A percentile compares a stretch with the other conserved stretches of the same genome.
Evolutionary conservation across 768 basidiomycete species (phyloP).

Genomic region (Mycena belliarum): DNA sequence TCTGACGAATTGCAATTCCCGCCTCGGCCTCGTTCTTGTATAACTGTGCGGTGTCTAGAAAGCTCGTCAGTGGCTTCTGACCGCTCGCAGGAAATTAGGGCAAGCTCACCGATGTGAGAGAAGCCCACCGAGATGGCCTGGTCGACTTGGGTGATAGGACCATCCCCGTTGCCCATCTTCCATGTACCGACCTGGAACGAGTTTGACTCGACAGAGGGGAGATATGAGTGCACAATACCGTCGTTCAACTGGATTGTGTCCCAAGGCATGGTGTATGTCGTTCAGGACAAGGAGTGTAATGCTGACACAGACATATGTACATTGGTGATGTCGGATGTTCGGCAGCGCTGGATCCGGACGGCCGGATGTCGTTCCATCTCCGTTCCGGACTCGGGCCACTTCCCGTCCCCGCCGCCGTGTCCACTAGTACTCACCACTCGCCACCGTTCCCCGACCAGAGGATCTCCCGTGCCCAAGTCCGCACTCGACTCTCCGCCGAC

Average conservation of each 20-base stretch:
- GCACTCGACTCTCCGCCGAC: too few species aligned
- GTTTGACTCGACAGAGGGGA: neutral
- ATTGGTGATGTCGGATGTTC: too few species aligned
- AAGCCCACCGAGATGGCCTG: conserved; percentile 65
- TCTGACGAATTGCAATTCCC: conserved; percentile 54
- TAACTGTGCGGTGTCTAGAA: conserved; percentile 57
- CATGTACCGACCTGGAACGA: conserved; percentile 56
- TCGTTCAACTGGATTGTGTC: conserved; percentile 57
- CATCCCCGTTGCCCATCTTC: conserved; percentile 60
- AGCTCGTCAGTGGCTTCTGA: neutral
- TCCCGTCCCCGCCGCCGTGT: too few species aligned
- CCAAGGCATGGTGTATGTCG: conserved; percentile 63
- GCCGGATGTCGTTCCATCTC: too few species aligned
- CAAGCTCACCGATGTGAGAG: conserved; percentile 55
- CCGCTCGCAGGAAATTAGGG: too few species aligned
- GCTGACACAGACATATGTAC: too few species aligned
- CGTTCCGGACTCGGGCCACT: too few species aligned
- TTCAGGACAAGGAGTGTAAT: neutral
- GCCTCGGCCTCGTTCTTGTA: conserved; percentile 65
- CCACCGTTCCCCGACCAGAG: too few species aligned
- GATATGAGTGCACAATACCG: conserved; percentile 38
- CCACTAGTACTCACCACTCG: too few species aligned
- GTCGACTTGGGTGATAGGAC: conserved; percentile 53
- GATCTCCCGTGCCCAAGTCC: too few species aligned
- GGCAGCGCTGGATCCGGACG: too few species aligned